Conservation (phyloP, 495 filamentous ascomycete genomes). For the Viridothelium virens region DNA sequence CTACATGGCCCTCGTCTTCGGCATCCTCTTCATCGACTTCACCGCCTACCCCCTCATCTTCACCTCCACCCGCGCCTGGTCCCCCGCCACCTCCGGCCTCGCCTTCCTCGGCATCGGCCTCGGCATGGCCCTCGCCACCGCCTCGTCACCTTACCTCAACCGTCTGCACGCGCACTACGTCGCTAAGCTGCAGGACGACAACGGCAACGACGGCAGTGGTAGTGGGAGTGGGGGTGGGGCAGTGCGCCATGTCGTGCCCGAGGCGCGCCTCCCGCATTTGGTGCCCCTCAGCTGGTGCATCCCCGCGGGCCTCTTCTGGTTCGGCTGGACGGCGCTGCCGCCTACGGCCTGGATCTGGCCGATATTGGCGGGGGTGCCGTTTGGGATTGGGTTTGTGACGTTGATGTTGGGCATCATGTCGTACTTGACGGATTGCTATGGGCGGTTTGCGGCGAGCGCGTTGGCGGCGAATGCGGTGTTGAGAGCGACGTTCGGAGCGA, state of each 20-base stretch:
- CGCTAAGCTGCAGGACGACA: not conserved
- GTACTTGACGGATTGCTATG: conserved; percentile 56
- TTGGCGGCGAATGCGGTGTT: conserved; percentile 42
- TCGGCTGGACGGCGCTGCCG: conserved; percentile 25
- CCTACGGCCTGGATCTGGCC: conserved; percentile 21
- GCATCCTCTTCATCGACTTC: conserved; percentile 29
- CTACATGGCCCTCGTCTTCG: conserved; percentile 33
- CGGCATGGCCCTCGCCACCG: conserved; percentile 8
- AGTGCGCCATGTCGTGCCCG: too few species aligned
- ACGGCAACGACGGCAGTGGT: too few species aligned
- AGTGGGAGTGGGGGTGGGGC: too few species aligned
- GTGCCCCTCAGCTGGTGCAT: not conserved
- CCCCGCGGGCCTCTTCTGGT: conserved; percentile 30
- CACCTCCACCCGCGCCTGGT: conserved; percentile 23
- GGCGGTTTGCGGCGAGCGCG: conserved; percentile 46
- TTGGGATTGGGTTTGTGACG: conserved; percentile 24
- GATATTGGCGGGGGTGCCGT: conserved; percentile 22
- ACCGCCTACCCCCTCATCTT: conserved; percentile 28
- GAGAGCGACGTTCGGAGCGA: conserved; percentile 35
- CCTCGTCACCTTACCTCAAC: not conserved
- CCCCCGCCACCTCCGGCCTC: conserved; percentile 20
- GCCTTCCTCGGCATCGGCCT: conserved; percentile 20
- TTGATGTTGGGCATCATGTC: conserved; percentile 41
- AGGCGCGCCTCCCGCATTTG: too few species aligned
- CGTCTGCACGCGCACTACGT: not conserved